A percentile compares a stretch with the other conserved stretches of the same genome.
Evolutionary conservation across 257 asterid species (phyloP).

Genomic region (Euphrasia confusa): DNA sequence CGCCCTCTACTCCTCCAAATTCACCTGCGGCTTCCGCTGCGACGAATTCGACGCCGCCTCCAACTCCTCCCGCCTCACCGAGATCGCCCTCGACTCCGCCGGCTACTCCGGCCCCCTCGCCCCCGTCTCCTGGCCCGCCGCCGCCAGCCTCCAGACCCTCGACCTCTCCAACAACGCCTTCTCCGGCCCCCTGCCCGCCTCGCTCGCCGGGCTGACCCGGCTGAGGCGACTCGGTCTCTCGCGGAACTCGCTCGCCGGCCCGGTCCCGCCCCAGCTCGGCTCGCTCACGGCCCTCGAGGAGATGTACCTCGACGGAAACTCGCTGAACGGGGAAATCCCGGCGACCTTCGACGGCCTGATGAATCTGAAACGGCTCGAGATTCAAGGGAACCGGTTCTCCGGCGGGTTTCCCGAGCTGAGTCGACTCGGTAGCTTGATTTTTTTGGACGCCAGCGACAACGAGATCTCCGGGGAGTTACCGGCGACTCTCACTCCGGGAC

Average conservation of each 20-base stretch:
- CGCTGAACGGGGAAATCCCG: slow-evolving; percentile 49
- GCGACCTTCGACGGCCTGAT: slow-evolving; percentile 40
- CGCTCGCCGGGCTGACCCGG: slow-evolving; percentile 41
- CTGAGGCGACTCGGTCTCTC: slow-evolving; percentile 51
- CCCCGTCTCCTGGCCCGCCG: slow-evolving; percentile 40
- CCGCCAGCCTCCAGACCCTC: slow-evolving; percentile 49
- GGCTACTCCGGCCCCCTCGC: slow-evolving; percentile 54
- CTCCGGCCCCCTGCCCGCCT: slow-evolving; percentile 50
- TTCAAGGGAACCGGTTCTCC: slow-evolving; percentile 51
- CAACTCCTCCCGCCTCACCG: slow-evolving; percentile 54
- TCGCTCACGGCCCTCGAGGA: slow-evolving; percentile 45
- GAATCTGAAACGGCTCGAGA: slow-evolving; percentile 58
- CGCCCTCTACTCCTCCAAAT: slow-evolving; percentile 40
- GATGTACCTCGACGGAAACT: slow-evolving; percentile 53
- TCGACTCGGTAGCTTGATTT: slow-evolving; percentile 38
- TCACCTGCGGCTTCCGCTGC: slow-evolving; percentile 87
- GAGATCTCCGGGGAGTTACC: slow-evolving; percentile 62
- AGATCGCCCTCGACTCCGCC: slow-evolving; percentile 61
- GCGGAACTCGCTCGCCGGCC: slow-evolving; percentile 49
- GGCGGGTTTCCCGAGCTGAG: slow-evolving; percentile 56
- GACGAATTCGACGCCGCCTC: slow-evolving; percentile 29
- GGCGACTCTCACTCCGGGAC: slow-evolving; percentile 41
- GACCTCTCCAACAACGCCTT: slow-evolving; percentile 57
- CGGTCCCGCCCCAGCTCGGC: slow-evolving; percentile 49
- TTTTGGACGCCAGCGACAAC: slow-evolving; percentile 71